Percentiles rank a stretch among this genome's conserved stretches.
phyloP scores from a whole-genome alignment of 805 yeast genomes.

The Suhomyces sp. region DNA sequence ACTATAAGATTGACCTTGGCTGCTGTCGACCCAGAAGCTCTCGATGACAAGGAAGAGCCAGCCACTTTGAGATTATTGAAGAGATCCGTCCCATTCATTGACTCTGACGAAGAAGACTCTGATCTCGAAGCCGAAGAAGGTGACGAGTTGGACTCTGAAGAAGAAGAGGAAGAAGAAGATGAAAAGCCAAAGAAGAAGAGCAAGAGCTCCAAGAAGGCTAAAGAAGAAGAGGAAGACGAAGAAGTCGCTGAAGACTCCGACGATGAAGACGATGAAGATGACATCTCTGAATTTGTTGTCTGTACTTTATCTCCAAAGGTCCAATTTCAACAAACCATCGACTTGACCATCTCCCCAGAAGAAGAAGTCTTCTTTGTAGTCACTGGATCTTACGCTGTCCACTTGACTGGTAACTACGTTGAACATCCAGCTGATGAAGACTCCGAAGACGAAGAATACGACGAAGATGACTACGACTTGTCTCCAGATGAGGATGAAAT shows the following conservation, averaged over 20 bases:
- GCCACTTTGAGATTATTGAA: conserved; percentile 87
- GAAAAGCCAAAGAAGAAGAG: conserved; percentile 20
- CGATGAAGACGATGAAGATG: conserved; percentile 55
- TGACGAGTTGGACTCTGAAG: conserved; percentile 44
- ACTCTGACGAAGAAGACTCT: conserved; percentile 43
- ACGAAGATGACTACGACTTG: conserved; percentile 60
- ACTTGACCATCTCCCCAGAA: conserved; percentile 84
- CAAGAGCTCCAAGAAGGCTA: conserved; percentile 24
- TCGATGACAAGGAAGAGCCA: conserved; percentile 77
- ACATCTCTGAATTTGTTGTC: conserved; percentile 76
- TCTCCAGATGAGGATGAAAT: conserved; percentile 78
- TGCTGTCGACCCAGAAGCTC: conserved; percentile 87
- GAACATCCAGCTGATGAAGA: conserved; percentile 90
- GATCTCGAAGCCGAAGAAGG: conserved; percentile 44
- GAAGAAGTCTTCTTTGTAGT: conserved; percentile 94
- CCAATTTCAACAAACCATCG: conserved; percentile 86
- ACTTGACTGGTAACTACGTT: conserved; percentile 91
- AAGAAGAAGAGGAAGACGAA: conserved; percentile 24
- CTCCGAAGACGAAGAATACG: conserved; percentile 48
- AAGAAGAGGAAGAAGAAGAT: conserved; percentile 42
- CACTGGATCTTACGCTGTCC: conserved; percentile 92
- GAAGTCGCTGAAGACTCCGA: conserved; percentile 52
- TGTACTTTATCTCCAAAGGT: conserved; percentile 87
- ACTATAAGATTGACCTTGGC: conserved; percentile 92
- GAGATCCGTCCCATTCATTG: conserved; percentile 48